Evolutionary conservation across 352 stramenopile genomes (phyloP).

Genomic region (Pythium coloratum): DNA sequence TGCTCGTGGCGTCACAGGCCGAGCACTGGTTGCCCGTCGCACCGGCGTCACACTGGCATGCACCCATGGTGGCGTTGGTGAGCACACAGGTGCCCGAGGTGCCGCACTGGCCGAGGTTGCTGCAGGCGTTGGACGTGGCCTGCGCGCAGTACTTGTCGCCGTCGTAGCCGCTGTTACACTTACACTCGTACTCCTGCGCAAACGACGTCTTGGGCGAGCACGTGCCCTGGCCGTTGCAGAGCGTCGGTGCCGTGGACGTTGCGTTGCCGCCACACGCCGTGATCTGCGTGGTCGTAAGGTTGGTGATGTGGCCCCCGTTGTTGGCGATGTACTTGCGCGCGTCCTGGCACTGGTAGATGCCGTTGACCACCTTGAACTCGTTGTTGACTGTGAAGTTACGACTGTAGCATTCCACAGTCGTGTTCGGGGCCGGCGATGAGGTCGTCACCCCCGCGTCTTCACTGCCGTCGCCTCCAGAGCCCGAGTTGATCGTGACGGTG

Average conservation of each 20-base stretch:
- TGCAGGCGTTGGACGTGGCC: slow-evolving; percentile 66
- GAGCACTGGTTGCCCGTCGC: slow-evolving; percentile 65
- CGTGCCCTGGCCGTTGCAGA: slow-evolving; percentile 74
- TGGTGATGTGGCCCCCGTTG: slow-evolving; percentile 63
- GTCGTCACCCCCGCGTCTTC: slow-evolving; percentile 24
- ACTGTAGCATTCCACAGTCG: slow-evolving; percentile 67
- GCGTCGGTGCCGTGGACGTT: slow-evolving; percentile 33
- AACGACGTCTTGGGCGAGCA: slow-evolving; percentile 60
- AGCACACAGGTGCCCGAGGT: slow-evolving; percentile 51
- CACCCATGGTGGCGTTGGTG: slow-evolving; percentile 29
- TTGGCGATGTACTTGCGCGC: slow-evolving; percentile 52
- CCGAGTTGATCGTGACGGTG: slow-evolving; percentile 32
- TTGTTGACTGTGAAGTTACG: slow-evolving; percentile 59
- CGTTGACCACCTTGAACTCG: slow-evolving; percentile 50
- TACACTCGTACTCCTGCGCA: slow-evolving; percentile 67
- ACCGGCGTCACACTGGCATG: slow-evolving; percentile 51
- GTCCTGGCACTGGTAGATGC: slow-evolving; percentile 80
- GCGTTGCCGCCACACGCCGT: slow-evolving; percentile 50
- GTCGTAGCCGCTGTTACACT: slow-evolving; percentile 76
- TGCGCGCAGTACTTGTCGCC: slow-evolving; percentile 50
- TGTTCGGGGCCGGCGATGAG: slow-evolving; percentile 16
- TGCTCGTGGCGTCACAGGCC: slow-evolving; percentile 44
- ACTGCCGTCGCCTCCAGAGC: slow-evolving; percentile 23
- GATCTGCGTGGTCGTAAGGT: slow-evolving; percentile 60
- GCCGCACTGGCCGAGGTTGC: slow-evolving; percentile 70